Conservation (phyloP, 2,329 filamentous ascomycete genomes). For the Colletotrichum liaoningense region DNA sequence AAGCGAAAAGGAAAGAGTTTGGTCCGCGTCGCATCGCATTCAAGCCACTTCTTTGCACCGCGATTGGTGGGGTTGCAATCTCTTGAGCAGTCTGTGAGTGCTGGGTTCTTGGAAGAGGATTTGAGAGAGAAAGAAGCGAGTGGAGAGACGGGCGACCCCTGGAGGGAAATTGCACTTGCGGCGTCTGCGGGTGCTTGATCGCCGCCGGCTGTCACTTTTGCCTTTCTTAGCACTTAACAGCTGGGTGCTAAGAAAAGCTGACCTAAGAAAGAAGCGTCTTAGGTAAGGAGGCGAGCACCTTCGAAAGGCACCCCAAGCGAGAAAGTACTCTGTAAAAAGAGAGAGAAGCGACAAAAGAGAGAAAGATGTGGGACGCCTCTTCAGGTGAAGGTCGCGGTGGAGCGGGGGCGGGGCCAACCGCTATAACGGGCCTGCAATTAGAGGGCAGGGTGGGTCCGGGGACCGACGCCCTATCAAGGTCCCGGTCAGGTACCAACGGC, state of each 20-base stretch:
- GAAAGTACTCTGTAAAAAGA: not conserved
- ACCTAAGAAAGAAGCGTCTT: not conserved
- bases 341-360: not conserved
- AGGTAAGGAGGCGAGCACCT: not conserved
- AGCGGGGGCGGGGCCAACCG: constrained; percentile 14
- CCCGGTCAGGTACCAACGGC: not conserved
- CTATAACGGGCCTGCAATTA: constrained; percentile 30
- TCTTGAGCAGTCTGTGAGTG: not conserved
- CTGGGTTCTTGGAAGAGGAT: no score
- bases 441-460: constrained; percentile 17
- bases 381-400: not conserved
- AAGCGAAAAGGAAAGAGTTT: not conserved
- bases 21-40: not conserved
- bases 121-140: not conserved
- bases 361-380: not conserved
- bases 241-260: not conserved
- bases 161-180: not conserved
- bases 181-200: not conserved
- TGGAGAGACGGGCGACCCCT: not conserved
- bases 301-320: no score
- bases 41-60: not conserved
- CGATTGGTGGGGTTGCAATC: not conserved
- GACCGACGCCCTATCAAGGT: not conserved
- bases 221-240: not conserved
- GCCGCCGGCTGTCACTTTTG: not conserved